Evolutionary conservation across 306 rosid genomes (phyloP).

Genomic region (Morella rubra): DNA sequence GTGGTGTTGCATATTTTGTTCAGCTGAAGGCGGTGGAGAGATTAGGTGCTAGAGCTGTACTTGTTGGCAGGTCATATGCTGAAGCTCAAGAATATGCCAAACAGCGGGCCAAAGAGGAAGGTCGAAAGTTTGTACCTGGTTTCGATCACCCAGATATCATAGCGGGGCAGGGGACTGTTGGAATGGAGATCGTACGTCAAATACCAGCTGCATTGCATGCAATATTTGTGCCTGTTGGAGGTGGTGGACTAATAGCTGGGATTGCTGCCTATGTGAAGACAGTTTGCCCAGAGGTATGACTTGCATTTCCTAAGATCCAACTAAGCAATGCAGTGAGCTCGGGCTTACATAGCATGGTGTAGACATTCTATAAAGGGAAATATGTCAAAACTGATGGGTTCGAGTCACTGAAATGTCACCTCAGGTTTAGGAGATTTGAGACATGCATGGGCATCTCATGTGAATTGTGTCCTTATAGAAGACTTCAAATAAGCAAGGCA

Average conservation of each 20-base stretch:
- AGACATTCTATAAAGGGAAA: background rate
- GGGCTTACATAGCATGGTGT: background rate
- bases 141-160: conserved; percentile 66
- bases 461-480: background rate
- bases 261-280: conserved; percentile 63
- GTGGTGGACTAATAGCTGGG: conserved; percentile 66
- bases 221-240: conserved; percentile 63
- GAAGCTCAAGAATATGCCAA: conserved; percentile 59
- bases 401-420: background rate
- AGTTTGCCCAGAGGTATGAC: conserved; percentile 47
- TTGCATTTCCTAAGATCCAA: background rate
- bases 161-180: conserved; percentile 57
- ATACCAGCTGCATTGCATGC: conserved; percentile 44
- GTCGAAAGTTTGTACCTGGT: conserved; percentile 48
- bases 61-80: conserved; percentile 50
- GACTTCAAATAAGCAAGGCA: background rate
- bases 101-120: conserved; percentile 37
- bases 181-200: conserved; percentile 60
- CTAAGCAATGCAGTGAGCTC: background rate
- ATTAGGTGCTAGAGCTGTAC: conserved; percentile 57
- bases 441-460: no score
- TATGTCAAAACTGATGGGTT: background rate
- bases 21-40: conserved; percentile 58
- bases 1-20: background rate
- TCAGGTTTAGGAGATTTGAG: background rate